Conservation (phyloP, 371 early-diverging fungal species). For the Rhizopus sp. region DNA sequence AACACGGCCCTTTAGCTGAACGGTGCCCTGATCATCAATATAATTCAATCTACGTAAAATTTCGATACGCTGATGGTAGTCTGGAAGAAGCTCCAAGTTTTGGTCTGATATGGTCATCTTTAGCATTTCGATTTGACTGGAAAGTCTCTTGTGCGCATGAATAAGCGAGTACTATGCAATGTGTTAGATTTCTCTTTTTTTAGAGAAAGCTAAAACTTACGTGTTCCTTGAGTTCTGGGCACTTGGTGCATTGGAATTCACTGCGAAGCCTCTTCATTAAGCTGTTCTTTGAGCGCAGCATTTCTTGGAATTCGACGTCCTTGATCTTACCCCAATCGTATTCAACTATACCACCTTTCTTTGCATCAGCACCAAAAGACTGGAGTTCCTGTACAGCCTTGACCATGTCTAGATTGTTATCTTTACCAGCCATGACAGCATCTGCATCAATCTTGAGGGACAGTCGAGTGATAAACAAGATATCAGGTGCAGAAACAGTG, state of each 20-base stretch:
- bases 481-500: slow-evolving; percentile 63
- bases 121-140: slow-evolving; percentile 73
- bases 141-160: slow-evolving; percentile 68
- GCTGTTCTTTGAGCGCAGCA: slow-evolving; percentile 52
- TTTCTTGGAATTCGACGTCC: slow-evolving; percentile 84
- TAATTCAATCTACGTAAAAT: slow-evolving; percentile 80
- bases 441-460: slow-evolving; percentile 49
- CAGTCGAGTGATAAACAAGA: slow-evolving; percentile 63
- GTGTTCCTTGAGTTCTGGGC: slow-evolving; percentile 82
- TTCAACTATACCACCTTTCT: slow-evolving; percentile 49
- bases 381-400: slow-evolving; percentile 54
- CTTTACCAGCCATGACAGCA: slow-evolving; percentile 41
- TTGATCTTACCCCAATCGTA: slow-evolving; percentile 78
- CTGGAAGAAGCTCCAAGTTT: slow-evolving; percentile 91
- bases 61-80: slow-evolving; percentile 86
- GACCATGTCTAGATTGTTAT: slow-evolving; percentile 50
- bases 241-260: slow-evolving; percentile 76
- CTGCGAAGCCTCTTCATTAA: slow-evolving; percentile 40
- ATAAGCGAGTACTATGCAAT: slow-evolving; percentile 62
- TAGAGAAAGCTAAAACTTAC: slow-evolving; percentile 43
- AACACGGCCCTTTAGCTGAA: slow-evolving; percentile 99
- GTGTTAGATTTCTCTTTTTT: neutral
- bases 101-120: slow-evolving; percentile 82
- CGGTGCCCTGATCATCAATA: slow-evolving; percentile 82
- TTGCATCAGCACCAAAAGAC: slow-evolving; percentile 53